These are phyloP conservation scores for Lithocarpus polystachyus DNA, from an alignment of 306 rosid genomes.

Conservation along the genomic window DNA sequence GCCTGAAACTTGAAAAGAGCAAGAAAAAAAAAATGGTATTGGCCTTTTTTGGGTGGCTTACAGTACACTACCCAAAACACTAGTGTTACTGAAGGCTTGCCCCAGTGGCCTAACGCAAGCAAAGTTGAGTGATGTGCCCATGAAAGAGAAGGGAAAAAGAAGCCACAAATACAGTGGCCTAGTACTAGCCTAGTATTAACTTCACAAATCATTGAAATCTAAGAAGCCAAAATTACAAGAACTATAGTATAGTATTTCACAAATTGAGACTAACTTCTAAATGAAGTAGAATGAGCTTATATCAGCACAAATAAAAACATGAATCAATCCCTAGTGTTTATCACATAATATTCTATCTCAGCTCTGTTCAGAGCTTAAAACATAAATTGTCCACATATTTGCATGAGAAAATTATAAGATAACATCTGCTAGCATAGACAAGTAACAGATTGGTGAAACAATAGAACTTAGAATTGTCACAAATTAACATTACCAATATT, in stretches of 20 bases:
- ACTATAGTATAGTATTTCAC: not conserved
- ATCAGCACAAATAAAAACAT: not conserved
- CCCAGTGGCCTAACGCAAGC: too few species aligned
- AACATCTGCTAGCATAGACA: not conserved
- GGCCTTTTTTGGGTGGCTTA: too few species aligned
- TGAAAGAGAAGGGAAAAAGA: not conserved
- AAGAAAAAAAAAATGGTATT: not conserved
- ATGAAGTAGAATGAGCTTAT: not conserved
- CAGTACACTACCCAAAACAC: too few species aligned
- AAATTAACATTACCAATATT: not conserved
- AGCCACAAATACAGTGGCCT: not conserved
- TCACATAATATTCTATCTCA: not conserved
- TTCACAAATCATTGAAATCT: not conserved
- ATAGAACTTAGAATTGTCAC: not conserved
- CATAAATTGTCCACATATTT: not conserved
- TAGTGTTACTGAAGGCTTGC: too few species aligned
- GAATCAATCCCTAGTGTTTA: not conserved
- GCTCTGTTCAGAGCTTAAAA: not conserved
- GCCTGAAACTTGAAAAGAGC: not conserved
- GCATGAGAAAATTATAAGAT: not conserved
- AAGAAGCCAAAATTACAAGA: not conserved
- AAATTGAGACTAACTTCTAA: not conserved
- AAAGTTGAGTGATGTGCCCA: not conserved
- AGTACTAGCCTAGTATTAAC: not conserved
- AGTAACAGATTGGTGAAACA: not conserved